Percentiles rank a stretch among this genome's conserved stretches.
These are phyloP conservation scores for Melampsora larici-populina DNA, from an alignment of 1,284 basidiomycete genomes.

Conservation along the genomic window DNA sequence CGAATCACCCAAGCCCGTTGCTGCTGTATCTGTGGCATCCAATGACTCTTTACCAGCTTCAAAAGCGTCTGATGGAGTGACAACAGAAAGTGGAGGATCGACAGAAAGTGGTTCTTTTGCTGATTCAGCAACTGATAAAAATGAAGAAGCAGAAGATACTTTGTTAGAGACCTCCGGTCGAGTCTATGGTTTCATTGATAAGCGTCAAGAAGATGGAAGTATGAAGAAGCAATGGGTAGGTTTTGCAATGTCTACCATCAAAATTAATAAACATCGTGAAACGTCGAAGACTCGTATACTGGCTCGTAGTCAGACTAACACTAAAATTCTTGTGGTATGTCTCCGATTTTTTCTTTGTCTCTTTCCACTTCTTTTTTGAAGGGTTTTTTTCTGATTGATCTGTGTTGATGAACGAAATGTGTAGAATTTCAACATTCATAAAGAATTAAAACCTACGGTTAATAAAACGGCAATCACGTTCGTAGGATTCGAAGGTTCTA, in stretches of 20 bases:
- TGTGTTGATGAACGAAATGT: not conserved
- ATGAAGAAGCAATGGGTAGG: conserved; percentile 30
- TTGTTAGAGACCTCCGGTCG: conserved; percentile 27
- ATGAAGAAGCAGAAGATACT: conserved; percentile 38
- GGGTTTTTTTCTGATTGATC: not conserved
- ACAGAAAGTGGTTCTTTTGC: too few relatives aligned
- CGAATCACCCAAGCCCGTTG: not conserved
- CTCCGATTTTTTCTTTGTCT: not conserved
- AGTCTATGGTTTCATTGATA: conserved; percentile 35
- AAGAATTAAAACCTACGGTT: conserved; percentile 1
- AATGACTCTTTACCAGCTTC: not conserved
- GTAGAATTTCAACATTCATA: conserved; percentile 26
- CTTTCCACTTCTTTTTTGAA: not conserved
- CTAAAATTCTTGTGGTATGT: conserved; percentile 31
- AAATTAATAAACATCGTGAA: conserved; percentile 19
- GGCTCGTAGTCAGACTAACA: conserved; percentile 33
- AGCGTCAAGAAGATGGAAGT: conserved; percentile 29
- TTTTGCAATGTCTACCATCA: conserved; percentile 18
- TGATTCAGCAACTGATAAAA: not conserved
- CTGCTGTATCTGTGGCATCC: not conserved
- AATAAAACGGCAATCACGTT: conserved; percentile 4
- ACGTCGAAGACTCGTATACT: conserved; percentile 17
- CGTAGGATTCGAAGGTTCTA: conserved; percentile 20
- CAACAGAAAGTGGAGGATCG: too few relatives aligned
- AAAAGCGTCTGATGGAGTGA: not conserved